Conservation (phyloP, 2,329 filamentous ascomycete genomes). For the Sporothrix pallida region DNA sequence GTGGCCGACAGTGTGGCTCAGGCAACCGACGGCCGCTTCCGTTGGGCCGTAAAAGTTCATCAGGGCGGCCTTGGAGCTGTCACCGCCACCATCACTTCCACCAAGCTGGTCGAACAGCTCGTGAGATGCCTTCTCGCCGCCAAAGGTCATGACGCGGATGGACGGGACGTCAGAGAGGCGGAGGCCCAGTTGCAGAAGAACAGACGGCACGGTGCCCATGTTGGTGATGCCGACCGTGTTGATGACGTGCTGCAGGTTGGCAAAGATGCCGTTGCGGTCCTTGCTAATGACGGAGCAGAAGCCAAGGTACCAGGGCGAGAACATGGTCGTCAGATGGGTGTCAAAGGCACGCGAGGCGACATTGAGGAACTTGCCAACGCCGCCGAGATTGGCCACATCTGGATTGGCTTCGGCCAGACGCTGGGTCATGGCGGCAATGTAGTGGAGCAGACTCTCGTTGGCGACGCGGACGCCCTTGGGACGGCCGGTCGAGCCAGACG, state of each 20-base stretch:
- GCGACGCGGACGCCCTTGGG: constrained; percentile 65
- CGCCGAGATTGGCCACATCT: constrained; percentile 37
- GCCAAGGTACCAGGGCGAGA: constrained; percentile 39
- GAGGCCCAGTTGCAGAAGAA: constrained; percentile 58
- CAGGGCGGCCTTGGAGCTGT: constrained; percentile 35
- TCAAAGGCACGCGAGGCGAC: constrained; percentile 41
- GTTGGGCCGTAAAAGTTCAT: constrained; percentile 61
- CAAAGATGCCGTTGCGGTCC: constrained; percentile 37
- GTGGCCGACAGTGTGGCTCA: constrained; percentile 31
- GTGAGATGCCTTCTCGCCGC: constrained; percentile 68
- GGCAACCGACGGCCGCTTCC: constrained; percentile 47
- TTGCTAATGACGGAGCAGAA: constrained; percentile 36
- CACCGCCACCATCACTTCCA: constrained; percentile 52
- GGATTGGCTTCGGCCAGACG: constrained; percentile 36
- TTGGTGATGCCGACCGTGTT: constrained; percentile 63
- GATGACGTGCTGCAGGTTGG: constrained; percentile 50
- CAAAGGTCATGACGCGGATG: constrained; percentile 69
- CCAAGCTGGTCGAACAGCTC: constrained; percentile 64
- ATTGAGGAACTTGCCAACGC: constrained; percentile 41
- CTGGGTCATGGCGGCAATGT: constrained; percentile 36
- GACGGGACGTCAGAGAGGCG: constrained; percentile 64
- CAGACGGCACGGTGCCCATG: constrained; percentile 68
- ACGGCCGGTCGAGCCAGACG: constrained; percentile 62
- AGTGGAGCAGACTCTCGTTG: constrained; percentile 56
- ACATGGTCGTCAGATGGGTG: constrained; percentile 40